phyloP scores from a whole-genome alignment of 1,284 basidiomycete species.

The Moesziomyces parantarcticus region DNA sequence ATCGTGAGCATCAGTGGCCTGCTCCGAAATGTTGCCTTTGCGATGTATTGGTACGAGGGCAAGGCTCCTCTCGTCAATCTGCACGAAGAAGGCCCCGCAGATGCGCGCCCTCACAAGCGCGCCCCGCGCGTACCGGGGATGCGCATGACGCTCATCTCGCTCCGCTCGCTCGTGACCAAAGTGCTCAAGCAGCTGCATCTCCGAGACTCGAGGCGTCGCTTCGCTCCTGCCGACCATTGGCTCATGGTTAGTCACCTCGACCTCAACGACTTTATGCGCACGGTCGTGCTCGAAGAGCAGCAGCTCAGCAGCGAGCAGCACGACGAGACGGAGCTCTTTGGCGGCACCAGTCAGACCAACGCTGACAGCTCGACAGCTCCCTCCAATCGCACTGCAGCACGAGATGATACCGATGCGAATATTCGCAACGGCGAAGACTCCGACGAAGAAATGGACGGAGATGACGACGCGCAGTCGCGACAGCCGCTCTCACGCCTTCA shows the following conservation, averaged over 20 bases:
- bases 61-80: slow-evolving; percentile 40
- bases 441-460: slow-evolving; percentile 7
- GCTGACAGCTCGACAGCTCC: not conserved
- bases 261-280: slow-evolving; percentile 86
- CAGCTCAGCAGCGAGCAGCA: slow-evolving; percentile 49
- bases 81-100: slow-evolving; percentile 11
- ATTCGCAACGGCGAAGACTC: not conserved
- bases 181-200: slow-evolving; percentile 64
- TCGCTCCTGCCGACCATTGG: slow-evolving; percentile 77
- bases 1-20: slow-evolving; percentile 77
- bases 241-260: slow-evolving; percentile 78
- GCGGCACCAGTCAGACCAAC: not conserved
- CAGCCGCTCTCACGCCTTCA: slow-evolving; percentile 29
- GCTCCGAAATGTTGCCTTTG: slow-evolving; percentile 81
- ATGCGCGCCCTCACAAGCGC: not conserved
- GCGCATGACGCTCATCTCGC: slow-evolving; percentile 44
- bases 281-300: slow-evolving; percentile 74
- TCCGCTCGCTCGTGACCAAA: slow-evolving; percentile 53
- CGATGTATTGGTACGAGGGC: slow-evolving; percentile 79
- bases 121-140: slow-evolving; percentile 50
- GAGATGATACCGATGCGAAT: slow-evolving; percentile 10
- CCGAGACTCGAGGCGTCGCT: slow-evolving; percentile 51
- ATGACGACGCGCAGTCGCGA: slow-evolving; percentile 1
- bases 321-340: slow-evolving; percentile 11
- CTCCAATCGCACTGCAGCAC: not conserved